Base-by-base conservation (phyloP, 2,329 filamentous ascomycete species). In the Hypoxylon sp. region DNA sequence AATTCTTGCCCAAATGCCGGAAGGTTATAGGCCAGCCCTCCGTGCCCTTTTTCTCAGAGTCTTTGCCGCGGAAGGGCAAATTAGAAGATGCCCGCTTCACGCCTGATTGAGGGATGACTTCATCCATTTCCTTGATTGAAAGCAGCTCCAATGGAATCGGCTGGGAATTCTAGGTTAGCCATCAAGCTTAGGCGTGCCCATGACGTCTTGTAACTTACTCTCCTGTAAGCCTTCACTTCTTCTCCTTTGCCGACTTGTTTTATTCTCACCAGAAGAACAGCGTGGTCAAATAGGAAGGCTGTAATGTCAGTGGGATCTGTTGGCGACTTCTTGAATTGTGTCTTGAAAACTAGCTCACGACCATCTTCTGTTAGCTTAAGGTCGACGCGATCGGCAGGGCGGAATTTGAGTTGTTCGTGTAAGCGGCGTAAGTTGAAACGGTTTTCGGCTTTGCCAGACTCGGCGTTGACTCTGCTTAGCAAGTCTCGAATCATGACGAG, bases 401-500 rank as follows among this genome's bases (percentile, higher is more conserved):
- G 89, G 85, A 97, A 99, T 69, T 95, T 93, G 70, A 99, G 88
- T 74, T 97, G 93, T 73, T 96, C 90, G 77, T 98, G 96, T 32
- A 99, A 86, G 73, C 94, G 92, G 79, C 95, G 91, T 63, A 99
- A 83, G 78, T 98, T 98, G 85, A 97, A 98, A 57, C 96, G 91
- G 78, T 99, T 99, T 80, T 99, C 96, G 0, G 96, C 94, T 82
- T 97, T 98, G 74, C 96, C 96, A 72, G 94, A 97, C 79, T 98
- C 96, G 13, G 93, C 88, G 76, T 99, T 99, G 77, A 99, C 96
- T 70, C 93, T 88, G 56, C 89, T 91, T 53, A 99, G 83, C 73
- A 97, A 91, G 72, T 95, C 93, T 75, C 93, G 91, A 81, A 99
- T 98, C 79, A 93, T 87, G 28, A 85, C 88, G 73, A 98, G 89